Evolutionary conservation across 2,329 filamentous ascomycete genomes (phyloP), one percentile per base, ranked within the genome.

Genomic region (Blastomyces percursus): DNA sequence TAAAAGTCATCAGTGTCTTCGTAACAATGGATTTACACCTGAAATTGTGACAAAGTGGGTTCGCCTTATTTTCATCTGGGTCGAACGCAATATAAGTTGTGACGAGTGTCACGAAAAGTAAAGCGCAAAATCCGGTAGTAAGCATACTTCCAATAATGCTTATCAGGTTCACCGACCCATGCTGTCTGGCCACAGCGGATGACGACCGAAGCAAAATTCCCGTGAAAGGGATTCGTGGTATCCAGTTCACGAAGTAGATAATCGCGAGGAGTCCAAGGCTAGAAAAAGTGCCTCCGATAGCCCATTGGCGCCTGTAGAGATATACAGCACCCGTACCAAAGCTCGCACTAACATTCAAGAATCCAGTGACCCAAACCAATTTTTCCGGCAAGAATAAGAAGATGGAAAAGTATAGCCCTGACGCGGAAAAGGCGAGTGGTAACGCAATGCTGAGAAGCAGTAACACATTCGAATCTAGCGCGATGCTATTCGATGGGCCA

Each of bases 361-460:
- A 93, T 14, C 90, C 91, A 0, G 91, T 95, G 48, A 91, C 84
- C 90, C 91, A 96, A 72, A 96, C 95, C 68, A 96, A 91, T 71
- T 90, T 84, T 76, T 94, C 95, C 3, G 92, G 91, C 67, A 93
- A 93, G 56, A 83, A 77, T 62, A 91, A 85, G 7, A 90, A 89
- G 1, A 86, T 74, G 75, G 85, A 84, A 69, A 96, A 85, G 73
- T 96, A 97, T 27, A 77, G 80, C 71, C 85, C 89, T 44, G 89
- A 92, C 51, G 96, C 78, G 1, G 90, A 81, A 27, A 92, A 80
- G 5, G 91, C 89, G 48, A 91, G 81, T 19, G 78, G 83, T 8
- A 96, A 80, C 8, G 89, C 84, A 72, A 95, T 92, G 42, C 84
- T 81, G 74, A 97, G 96, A 19, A 96, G 82, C 50, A 96, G 84